These are phyloP conservation scores for Camelina laxa DNA, from an alignment of 345 rosid species.

Conservation along the genomic window DNA sequence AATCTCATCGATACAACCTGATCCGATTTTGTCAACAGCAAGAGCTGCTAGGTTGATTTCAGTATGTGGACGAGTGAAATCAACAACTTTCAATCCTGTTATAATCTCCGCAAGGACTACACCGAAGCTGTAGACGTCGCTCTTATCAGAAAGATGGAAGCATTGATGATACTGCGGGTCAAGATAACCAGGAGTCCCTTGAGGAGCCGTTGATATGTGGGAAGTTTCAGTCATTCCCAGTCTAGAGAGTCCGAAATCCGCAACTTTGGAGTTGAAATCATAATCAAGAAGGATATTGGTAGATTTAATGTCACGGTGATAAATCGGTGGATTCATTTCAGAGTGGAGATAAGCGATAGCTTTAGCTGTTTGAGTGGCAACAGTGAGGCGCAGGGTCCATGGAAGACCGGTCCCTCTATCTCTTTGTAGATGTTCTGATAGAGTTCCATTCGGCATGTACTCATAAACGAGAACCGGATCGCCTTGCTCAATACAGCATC, in stretches of 20 bases:
- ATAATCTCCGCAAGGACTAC: constrained; percentile 94
- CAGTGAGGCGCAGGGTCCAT: constrained; percentile 77
- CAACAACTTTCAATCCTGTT: constrained; percentile 87
- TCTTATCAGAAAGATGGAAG: constrained; percentile 80
- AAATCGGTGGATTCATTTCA: constrained; percentile 82
- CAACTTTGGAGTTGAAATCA: constrained; percentile 81
- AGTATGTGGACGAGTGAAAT: constrained; percentile 75
- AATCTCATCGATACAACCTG: constrained; percentile 87
- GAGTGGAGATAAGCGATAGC: constrained; percentile 95
- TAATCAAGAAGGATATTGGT: constrained; percentile 87
- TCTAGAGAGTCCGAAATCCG: constrained; percentile 96
- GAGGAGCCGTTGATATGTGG: constrained; percentile 92
- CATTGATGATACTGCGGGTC: constrained; percentile 84
- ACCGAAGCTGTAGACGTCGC: constrained; percentile 92
- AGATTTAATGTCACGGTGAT: constrained; percentile 92
- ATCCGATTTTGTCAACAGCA: constrained; percentile 81
- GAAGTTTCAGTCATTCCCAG: constrained; percentile 79
- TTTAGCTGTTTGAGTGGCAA: constrained; percentile 87
- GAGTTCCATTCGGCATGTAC: constrained; percentile 87
- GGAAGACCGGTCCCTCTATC: constrained; percentile 80
- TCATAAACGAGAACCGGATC: constrained; percentile 91
- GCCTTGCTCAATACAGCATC: constrained; percentile 89
- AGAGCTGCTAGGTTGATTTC: constrained; percentile 92
- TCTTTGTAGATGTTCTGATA: constrained; percentile 82
- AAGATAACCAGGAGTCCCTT: constrained; percentile 90